phyloP scores from a whole-genome alignment of 805 yeast genomes.

The Kluyveromyces aestuarii region DNA sequence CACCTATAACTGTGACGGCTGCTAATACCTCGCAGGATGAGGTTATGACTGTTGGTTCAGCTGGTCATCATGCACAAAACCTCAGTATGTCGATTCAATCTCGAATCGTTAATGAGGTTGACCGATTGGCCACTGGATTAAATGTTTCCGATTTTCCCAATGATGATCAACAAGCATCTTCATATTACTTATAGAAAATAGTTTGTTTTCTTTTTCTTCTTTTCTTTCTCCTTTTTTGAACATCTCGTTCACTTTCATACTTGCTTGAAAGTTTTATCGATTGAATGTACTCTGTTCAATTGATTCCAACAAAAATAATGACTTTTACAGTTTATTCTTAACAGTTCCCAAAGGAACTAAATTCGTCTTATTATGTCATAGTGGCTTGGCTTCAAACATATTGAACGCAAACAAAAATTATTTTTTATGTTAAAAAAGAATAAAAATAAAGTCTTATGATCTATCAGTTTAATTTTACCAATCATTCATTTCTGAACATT shows the following conservation, averaged over 20 bases:
- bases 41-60: neutral
- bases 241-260: no score
- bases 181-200: neutral
- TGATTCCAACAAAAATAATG: no score
- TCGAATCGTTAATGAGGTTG: constrained; percentile 9
- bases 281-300: no score
- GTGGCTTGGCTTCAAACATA: neutral
- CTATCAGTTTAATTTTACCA: neutral
- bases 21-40: constrained; percentile 4
- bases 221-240: no score
- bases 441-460: neutral
- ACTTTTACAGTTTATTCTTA: neutral
- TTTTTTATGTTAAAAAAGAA: neutral
- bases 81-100: constrained; percentile 1
- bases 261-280: no score
- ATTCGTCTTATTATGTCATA: no score
- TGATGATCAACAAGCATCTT: neutral
- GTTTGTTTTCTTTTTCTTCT: no score
- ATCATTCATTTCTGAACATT: neutral
- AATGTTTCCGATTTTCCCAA: constrained; percentile 3
- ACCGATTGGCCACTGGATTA: constrained; percentile 5
- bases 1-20: constrained; percentile 7
- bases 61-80: constrained; percentile 3
- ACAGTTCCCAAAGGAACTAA: no score
- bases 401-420: neutral